A percentile compares a stretch with the other conserved stretches of the same genome.
Conservation (phyloP, 495 filamentous ascomycete species). For the Cercophora newfieldiana region DNA sequence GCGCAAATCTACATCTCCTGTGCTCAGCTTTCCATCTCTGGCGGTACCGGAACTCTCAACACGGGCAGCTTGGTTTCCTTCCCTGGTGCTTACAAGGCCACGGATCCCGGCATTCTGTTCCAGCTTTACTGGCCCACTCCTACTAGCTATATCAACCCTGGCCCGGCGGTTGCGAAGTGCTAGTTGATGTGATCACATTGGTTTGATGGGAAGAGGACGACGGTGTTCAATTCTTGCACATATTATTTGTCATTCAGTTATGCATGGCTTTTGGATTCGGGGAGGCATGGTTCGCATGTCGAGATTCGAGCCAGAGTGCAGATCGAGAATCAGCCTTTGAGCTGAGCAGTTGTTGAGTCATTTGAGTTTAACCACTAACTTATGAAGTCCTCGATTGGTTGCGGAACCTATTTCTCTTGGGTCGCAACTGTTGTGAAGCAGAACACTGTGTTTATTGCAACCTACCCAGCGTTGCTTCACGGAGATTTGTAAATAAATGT, state of each 20-base stretch:
- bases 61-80: slow-evolving; percentile 37
- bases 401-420: no score
- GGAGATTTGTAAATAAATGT: no score
- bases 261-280: not conserved
- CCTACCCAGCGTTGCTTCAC: no score
- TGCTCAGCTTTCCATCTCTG: slow-evolving; percentile 45
- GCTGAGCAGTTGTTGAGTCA: no score
- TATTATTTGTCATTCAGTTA: not conserved
- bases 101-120: slow-evolving; percentile 48
- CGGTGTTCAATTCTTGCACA: not conserved
- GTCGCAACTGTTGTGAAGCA: no score
- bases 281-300: no score
- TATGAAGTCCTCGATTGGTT: no score
- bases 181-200: not conserved
- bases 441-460: no score
- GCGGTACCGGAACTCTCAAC: slow-evolving; percentile 38
- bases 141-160: slow-evolving; percentile 39
- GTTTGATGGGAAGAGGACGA: not conserved
- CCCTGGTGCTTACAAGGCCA: slow-evolving; percentile 47
- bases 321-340: no score
- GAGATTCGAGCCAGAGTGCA: no score
- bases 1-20: slow-evolving; percentile 58
- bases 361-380: no score
- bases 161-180: slow-evolving; percentile 31
- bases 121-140: slow-evolving; percentile 46